Evolutionary conservation across 2,329 filamentous ascomycete genomes (phyloP).

Genomic region (Teratosphaeria nubilosa): DNA sequence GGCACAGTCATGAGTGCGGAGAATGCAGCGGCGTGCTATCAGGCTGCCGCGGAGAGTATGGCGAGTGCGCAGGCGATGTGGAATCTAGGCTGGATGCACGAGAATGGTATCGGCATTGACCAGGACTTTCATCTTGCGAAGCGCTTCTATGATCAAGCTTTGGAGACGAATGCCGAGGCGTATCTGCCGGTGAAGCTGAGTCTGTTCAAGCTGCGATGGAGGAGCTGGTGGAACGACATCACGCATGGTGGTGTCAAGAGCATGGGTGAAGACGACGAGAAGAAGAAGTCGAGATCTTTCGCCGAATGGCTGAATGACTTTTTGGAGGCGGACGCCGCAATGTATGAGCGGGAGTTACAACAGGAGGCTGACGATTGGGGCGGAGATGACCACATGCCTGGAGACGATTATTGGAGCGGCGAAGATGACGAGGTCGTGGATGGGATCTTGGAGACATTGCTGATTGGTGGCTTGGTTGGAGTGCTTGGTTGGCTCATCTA

Average conservation of each 20-base stretch:
- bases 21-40: constrained; percentile 89
- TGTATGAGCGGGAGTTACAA: constrained; percentile 37
- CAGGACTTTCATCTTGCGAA: constrained; percentile 98
- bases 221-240: constrained; percentile 90
- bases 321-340: constrained; percentile 47
- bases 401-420: constrained; percentile 36
- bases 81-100: constrained; percentile 99
- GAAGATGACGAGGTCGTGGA: constrained; percentile 54
- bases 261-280: constrained; percentile 63
- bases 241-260: constrained; percentile 86
- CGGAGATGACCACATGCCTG: constrained; percentile 26
- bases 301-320: constrained; percentile 83
- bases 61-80: constrained; percentile 91
- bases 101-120: constrained; percentile 83
- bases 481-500: constrained; percentile 70
- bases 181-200: constrained; percentile 88
- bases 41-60: constrained; percentile 79
- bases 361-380: constrained; percentile 37
- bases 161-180: constrained; percentile 82
- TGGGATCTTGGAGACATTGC: constrained; percentile 69
- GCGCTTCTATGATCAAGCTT: constrained; percentile 83
- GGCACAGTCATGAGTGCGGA: constrained; percentile 56
- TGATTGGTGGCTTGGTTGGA: constrained; percentile 70
- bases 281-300: constrained; percentile 30
- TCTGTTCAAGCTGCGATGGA: constrained; percentile 69